Evolutionary conservation across 805 yeast species (phyloP).

Genomic region (Teunomyces funiuensis): DNA sequence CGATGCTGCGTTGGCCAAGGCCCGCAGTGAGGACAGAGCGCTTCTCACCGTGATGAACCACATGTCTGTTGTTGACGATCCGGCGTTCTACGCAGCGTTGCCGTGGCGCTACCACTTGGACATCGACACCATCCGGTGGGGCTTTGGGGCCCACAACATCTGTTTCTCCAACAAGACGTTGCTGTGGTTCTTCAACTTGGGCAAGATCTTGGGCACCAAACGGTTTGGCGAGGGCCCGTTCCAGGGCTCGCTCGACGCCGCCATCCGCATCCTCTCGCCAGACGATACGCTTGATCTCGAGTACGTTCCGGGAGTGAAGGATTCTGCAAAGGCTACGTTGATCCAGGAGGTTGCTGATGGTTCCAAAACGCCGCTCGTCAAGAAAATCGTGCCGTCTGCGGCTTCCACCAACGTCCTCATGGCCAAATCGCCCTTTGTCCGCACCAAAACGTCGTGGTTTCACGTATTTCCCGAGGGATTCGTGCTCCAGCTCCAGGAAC

Average conservation of each 20-base stretch:
- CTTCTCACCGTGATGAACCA: slow-evolving; percentile 88
- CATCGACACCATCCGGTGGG: slow-evolving; percentile 81
- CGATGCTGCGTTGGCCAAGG: slow-evolving; percentile 60
- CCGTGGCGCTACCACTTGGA: slow-evolving; percentile 68
- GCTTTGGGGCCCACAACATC: slow-evolving; percentile 88
- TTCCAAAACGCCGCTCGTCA: slow-evolving; percentile 16
- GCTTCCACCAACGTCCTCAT: slow-evolving; percentile 29
- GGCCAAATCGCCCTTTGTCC: slow-evolving; percentile 49
- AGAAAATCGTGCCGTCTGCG: slow-evolving; percentile 25
- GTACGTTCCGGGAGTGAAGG: slow-evolving; percentile 33
- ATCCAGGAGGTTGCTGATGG: slow-evolving; percentile 38
- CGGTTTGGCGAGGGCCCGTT: slow-evolving; percentile 93
- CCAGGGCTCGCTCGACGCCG: slow-evolving; percentile 87
- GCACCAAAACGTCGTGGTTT: slow-evolving; percentile 79
- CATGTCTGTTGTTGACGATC: slow-evolving; percentile 91
- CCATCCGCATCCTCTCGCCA: slow-evolving; percentile 74
- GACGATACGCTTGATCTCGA: slow-evolving; percentile 62
- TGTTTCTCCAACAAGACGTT: slow-evolving; percentile 64
- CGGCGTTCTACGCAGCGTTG: slow-evolving; percentile 81
- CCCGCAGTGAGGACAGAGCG: slow-evolving; percentile 68
- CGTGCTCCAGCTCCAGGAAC: slow-evolving; percentile 80
- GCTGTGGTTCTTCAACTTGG: slow-evolving; percentile 73
- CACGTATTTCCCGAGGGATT: slow-evolving; percentile 95
- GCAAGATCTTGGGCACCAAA: slow-evolving; percentile 83
- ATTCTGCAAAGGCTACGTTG: slow-evolving; percentile 30